These are phyloP conservation scores for Sporisorium graminicola DNA, from an alignment of 1,284 basidiomycete genomes.

Conservation along the genomic window DNA sequence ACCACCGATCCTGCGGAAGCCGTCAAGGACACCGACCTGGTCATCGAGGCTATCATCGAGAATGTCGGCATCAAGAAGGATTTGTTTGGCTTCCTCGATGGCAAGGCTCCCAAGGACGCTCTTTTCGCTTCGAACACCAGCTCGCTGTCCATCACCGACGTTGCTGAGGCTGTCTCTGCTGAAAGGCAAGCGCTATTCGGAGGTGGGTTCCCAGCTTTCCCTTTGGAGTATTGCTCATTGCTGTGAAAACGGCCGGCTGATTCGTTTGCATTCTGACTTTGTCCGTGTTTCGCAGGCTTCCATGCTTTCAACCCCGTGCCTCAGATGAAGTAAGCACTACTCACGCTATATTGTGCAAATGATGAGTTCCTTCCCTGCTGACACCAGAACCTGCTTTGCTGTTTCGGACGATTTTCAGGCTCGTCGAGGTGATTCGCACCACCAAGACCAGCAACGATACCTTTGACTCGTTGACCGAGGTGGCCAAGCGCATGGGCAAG, in stretches of 20 bases:
- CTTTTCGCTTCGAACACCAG: conserved; percentile 76
- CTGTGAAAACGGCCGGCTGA: background rate
- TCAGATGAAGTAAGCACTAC: conserved; percentile 72
- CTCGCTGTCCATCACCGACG: conserved; percentile 73
- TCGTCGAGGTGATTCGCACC: conserved; percentile 74
- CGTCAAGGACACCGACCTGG: conserved; percentile 73
- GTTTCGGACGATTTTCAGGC: background rate
- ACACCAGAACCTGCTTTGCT: background rate
- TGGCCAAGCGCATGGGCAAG: conserved; percentile 74
- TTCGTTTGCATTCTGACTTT: background rate
- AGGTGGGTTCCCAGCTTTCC: background rate
- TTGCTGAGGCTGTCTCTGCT: conserved; percentile 70
- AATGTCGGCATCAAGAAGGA: conserved; percentile 74
- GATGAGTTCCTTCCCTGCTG: background rate
- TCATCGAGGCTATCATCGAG: conserved; percentile 76
- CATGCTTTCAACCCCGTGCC: conserved; percentile 73
- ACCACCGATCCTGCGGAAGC: conserved; percentile 73
- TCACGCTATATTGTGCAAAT: background rate
- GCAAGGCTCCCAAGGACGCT: conserved; percentile 71
- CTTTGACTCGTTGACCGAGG: conserved; percentile 71
- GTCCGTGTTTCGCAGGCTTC: conserved; percentile 65
- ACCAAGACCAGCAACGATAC: conserved; percentile 72
- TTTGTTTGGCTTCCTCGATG: conserved; percentile 73
- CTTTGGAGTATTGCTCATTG: background rate
- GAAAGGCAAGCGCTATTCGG: conserved; percentile 61